Base-by-base conservation (phyloP, 2,329 filamentous ascomycete genomes). In the Cladosporium halotolerans region DNA sequence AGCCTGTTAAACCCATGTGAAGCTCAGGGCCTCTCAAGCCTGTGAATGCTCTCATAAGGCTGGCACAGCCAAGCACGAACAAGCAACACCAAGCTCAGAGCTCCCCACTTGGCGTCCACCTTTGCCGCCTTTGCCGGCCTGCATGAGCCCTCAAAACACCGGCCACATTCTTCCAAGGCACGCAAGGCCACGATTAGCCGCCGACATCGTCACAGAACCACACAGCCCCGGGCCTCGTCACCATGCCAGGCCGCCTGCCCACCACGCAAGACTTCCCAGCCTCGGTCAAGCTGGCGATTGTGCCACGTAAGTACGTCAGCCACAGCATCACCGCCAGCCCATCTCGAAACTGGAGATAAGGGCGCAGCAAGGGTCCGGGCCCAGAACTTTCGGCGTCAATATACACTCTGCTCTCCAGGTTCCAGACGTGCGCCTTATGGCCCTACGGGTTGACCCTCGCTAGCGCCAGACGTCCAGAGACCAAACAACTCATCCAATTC, bases 211-310 rank as follows among this genome's bases (percentile, higher is more conserved):
- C 14, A 42, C 16, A 42, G 9, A 23, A 28, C 8, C 16, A 38
- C 34, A 23, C n/a, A 23, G 40, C 19, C 13, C 40, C 40, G n/a
- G n/a, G 34, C 34, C 46, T 49, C 46, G 14, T 19, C 40, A 32
- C 16, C 48, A 72, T 72, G 71, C 69, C 70, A 45, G 68, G 72
- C 50, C 72, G 73, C 52, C 66, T 76, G 43, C 75, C 75, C 34
- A 69, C 63, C 3, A 60, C 60, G 36, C 60, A 58, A 13, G 74
- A 78, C 63, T 77, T 78, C 48, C 65, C 73, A 9, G 59, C 64
- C 23, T 63, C 66, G 7, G 63, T 72, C 28, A 69, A 64, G 41
- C 61, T 77, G 40, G 70, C 65, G 55, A 71, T 78, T 42, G 70
- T 71, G 31, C 69, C 73, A 53, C 70, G 75, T 78, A 72, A 66